Evolutionary conservation across 371 early-diverging fungal species (phyloP).

Genomic region (Mucor velutinosus): DNA sequence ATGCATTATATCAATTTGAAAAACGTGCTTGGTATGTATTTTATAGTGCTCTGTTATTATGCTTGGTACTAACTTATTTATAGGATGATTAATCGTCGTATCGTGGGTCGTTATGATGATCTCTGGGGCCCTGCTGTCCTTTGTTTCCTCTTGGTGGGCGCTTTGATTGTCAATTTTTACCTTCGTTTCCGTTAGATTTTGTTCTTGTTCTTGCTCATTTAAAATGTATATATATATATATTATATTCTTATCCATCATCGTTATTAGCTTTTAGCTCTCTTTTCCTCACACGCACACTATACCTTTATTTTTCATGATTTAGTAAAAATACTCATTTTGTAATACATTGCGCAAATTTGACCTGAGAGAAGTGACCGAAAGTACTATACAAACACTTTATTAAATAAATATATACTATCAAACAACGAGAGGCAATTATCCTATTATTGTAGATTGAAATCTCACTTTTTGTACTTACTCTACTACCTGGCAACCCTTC

Average conservation of each 20-base stretch:
- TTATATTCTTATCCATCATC: neutral
- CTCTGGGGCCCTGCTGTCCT: slow-evolving; percentile 83
- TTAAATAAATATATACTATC: no score
- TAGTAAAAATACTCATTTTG: neutral
- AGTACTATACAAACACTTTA: neutral
- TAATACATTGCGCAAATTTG: no score
- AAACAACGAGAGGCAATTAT: neutral
- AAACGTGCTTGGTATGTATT: slow-evolving; percentile 73
- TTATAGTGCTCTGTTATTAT: slow-evolving; percentile 9
- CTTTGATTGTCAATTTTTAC: slow-evolving; percentile 46
- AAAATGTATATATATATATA: slow-evolving; percentile 3
- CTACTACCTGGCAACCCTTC: no score
- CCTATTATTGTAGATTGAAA: neutral
- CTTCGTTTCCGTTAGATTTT: slow-evolving; percentile 49
- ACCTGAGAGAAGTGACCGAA: no score
- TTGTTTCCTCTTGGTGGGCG: slow-evolving; percentile 79
- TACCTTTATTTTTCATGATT: neutral
- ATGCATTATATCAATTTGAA: slow-evolving; percentile 85
- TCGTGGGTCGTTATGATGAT: slow-evolving; percentile 69
- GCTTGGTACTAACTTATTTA: slow-evolving; percentile 13
- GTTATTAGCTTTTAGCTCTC: neutral
- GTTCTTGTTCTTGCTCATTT: neutral
- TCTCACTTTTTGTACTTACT: no score
- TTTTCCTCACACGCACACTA: neutral
- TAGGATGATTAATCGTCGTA: slow-evolving; percentile 66